phyloP scores from a whole-genome alignment of 2,329 filamentous ascomycete species.

The Fusarium caatingaense region DNA sequence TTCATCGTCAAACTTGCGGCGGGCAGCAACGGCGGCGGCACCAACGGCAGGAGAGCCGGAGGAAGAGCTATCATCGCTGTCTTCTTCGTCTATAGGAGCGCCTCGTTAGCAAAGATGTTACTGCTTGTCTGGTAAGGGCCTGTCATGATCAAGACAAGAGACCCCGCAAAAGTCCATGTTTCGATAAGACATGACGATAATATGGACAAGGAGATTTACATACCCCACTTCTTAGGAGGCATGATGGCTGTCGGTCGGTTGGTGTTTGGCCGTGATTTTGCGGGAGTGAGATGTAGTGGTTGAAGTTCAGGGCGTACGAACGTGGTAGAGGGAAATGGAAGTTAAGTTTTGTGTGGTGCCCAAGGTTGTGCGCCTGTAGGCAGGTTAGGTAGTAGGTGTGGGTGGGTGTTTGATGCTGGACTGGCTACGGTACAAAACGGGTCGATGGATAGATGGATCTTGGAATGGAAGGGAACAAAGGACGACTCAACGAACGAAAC shows the following conservation, averaged over 20 bases:
- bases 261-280: slow-evolving; percentile 23
- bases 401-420: slow-evolving; percentile 37
- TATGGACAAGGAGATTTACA: slow-evolving; percentile 39
- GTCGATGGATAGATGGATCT: slow-evolving; percentile 36
- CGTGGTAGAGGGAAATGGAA: slow-evolving; percentile 32
- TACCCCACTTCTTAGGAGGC: slow-evolving; percentile 60
- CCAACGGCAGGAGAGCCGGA: slow-evolving; percentile 53
- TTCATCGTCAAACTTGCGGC: slow-evolving; percentile 86
- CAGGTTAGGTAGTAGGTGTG: slow-evolving; percentile 1
- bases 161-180: slow-evolving; percentile 30
- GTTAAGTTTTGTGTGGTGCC: slow-evolving; percentile 35
- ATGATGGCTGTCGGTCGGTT: slow-evolving; percentile 51
- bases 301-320: slow-evolving; percentile 6
- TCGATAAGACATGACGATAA: slow-evolving; percentile 20
- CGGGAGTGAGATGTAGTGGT: slow-evolving; percentile 1
- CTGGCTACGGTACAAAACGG: slow-evolving; percentile 37
- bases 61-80: slow-evolving; percentile 53
- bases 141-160: background rate
- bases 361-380: slow-evolving; percentile 29
- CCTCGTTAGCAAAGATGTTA: slow-evolving; percentile 16
- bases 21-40: slow-evolving; percentile 54
- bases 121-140: background rate
- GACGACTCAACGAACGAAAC: background rate
- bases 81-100: slow-evolving; percentile 53
- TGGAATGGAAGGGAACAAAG: slow-evolving; percentile 12